Conservation (phyloP, 768 basidiomycete species). For the Tubosaeta brunneosetosa region DNA sequence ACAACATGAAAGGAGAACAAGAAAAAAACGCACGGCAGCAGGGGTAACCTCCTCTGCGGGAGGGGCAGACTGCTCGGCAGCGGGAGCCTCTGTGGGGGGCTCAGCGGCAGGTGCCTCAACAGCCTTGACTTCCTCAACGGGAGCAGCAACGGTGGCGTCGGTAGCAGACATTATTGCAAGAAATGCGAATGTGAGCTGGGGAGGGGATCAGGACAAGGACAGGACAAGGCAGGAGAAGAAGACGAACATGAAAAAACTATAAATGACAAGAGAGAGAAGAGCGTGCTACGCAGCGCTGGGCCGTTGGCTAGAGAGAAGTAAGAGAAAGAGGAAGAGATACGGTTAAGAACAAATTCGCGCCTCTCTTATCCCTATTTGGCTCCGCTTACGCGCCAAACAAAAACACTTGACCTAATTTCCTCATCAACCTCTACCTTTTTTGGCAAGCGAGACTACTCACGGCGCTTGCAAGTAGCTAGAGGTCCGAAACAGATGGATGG, state of each 20-base stretch:
- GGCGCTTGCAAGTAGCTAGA: conserved; percentile 1
- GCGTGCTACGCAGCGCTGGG: conserved; percentile 53
- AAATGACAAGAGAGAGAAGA: conserved; percentile 56
- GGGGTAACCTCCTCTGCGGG: conserved; percentile 31
- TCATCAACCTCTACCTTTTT: conserved; percentile 4
- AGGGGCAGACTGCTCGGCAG: conserved; percentile 21
- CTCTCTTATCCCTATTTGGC: conserved; percentile 41
- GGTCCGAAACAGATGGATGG: neutral
- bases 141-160: conserved; percentile 47
- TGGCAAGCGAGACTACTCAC: conserved; percentile 2
- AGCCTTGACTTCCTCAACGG: conserved; percentile 53
- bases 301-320: conserved; percentile 53
- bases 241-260: conserved; percentile 48
- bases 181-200: conserved; percentile 52
- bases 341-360: conserved; percentile 32
- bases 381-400: conserved; percentile 38
- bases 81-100: conserved; percentile 30
- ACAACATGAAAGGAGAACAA: neutral
- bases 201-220: conserved; percentile 4
- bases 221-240: conserved; percentile 5
- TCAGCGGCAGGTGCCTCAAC: conserved; percentile 36
- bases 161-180: conserved; percentile 80
- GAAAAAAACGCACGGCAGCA: conserved; percentile 31
- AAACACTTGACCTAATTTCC: conserved; percentile 33
- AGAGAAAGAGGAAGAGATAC: conserved; percentile 50